These are phyloP conservation scores for Oxytropis ochrocephala DNA, from an alignment of 306 rosid species.

Conservation along the genomic window DNA sequence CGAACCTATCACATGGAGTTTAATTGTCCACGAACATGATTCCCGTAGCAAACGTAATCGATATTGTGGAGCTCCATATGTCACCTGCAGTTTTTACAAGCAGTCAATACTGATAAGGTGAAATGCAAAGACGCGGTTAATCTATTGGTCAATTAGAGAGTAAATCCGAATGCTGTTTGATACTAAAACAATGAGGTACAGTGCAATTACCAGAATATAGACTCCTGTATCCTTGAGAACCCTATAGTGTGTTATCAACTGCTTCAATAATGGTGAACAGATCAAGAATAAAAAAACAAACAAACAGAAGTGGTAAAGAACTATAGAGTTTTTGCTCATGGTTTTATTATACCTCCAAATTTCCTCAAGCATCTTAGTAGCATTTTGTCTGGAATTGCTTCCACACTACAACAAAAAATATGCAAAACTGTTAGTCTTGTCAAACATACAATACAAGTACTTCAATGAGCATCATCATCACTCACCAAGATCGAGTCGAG, in stretches of 20 bases:
- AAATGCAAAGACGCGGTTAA: constrained; percentile 3
- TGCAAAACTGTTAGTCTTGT: not conserved
- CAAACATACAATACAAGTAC: not conserved
- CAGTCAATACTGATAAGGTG: constrained; percentile 5
- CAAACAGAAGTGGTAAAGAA: constrained; percentile 17
- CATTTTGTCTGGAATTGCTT: constrained; percentile 54
- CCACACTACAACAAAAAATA: constrained; percentile 62
- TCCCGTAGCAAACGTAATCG: constrained; percentile 56
- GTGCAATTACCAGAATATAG: constrained; percentile 64
- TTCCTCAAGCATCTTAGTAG: constrained; percentile 74
- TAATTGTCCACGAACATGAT: constrained; percentile 55
- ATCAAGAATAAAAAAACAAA: constrained; percentile 59
- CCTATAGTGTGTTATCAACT: constrained; percentile 93
- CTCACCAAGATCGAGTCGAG: constrained; percentile 88
- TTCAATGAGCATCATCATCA: constrained; percentile 21
- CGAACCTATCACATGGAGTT: constrained; percentile 89
- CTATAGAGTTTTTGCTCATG: constrained; percentile 17
- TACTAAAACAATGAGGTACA: not conserved
- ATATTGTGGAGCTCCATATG: constrained; percentile 77
- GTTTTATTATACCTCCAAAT: constrained; percentile 71
- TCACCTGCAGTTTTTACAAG: constrained; percentile 46
- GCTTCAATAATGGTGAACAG: constrained; percentile 80
- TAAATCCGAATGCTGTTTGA: not conserved
- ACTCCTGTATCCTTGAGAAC: constrained; percentile 89
- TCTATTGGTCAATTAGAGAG: not conserved